These are phyloP conservation scores for Leccinum subtestaceum DNA, from an alignment of 768 basidiomycete species.

Conservation along the genomic window DNA sequence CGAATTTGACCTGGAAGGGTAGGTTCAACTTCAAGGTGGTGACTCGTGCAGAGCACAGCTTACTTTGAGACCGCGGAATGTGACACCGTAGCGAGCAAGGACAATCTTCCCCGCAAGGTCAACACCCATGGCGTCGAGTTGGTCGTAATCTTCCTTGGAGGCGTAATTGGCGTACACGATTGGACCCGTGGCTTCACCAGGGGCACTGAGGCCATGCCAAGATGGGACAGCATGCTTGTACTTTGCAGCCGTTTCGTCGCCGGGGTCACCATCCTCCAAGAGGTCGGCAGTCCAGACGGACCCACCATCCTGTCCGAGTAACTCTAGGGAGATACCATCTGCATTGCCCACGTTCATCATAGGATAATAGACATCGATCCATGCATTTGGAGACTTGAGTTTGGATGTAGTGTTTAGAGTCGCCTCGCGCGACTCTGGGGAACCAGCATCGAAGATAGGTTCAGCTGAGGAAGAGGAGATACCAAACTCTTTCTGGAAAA, in stretches of 20 bases:
- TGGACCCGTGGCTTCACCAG: constrained; percentile 70
- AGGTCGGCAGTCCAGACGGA: constrained; percentile 70
- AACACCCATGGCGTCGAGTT: constrained; percentile 60
- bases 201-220: constrained; percentile 85
- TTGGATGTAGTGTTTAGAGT: constrained; percentile 54
- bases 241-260: constrained; percentile 69
- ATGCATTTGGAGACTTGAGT: constrained; percentile 55
- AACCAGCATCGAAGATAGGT: constrained; percentile 72
- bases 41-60: constrained; percentile 6
- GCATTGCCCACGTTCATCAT: constrained; percentile 69
- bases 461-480: constrained; percentile 39
- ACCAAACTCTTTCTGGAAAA: constrained; percentile 66
- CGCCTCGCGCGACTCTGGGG: constrained; percentile 60
- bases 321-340: constrained; percentile 61
- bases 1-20: constrained; percentile 62
- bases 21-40: constrained; percentile 8
- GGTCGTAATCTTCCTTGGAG: constrained; percentile 63
- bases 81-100: constrained; percentile 70
- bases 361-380: constrained; percentile 89
- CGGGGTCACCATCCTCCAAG: constrained; percentile 63
- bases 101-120: constrained; percentile 78
- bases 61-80: constrained; percentile 86
- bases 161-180: constrained; percentile 83
- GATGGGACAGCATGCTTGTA: constrained; percentile 66
- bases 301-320: constrained; percentile 55